Evolutionary conservation across 176 grass and related monocot genomes (phyloP), one percentile per base, ranked within the genome.

Genomic region (Metroxylon sagu): DNA sequence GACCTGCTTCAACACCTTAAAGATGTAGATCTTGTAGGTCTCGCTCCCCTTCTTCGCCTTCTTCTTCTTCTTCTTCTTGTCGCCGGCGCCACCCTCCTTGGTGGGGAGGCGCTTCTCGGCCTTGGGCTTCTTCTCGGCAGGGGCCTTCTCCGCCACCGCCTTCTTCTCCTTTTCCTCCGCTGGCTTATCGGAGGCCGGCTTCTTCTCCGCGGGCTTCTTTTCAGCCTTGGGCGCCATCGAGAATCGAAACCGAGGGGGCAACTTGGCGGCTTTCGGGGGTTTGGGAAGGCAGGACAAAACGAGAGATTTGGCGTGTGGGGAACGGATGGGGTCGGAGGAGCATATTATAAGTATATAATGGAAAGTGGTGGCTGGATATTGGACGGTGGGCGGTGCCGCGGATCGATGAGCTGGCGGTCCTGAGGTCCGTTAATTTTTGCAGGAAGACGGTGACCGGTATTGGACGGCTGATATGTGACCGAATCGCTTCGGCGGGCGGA

Each of bases 111-210:
- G 73, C 62, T 76, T 76, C 73, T 67, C 73, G 0, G 73, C 73
- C 62, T 67, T 76, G 35, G 73, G 73, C 16, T 76, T 76, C 73
- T 76, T 76, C 73, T 76, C 73, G 4, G 54, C 73, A 1, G 63
- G 53, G 8, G 8, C 35, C 14, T 43, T 43, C 35, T 43, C 35
- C 35, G 21, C 21, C 21, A 23, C 21, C 19, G 64, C 56, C 63
- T 76, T 76, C 31, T 75, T 64, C 7, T 35, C 72, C 61, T 75
- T 67, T 30, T 76, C 73, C 62, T 67, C 62, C 3, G 62, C 35
- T 0, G 71, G 61, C 18, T 74, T 74, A 59, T 74, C 63, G 19
- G 59, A 39, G 7, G 71, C 71, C 7, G 72, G 72, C 15, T 75
- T 75, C 72, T 75, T 75, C 35, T 43, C 35, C 35, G 35, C 35